Base-by-base conservation (phyloP, 1,284 basidiomycete genomes). In the Puccinia horiana region DNA sequence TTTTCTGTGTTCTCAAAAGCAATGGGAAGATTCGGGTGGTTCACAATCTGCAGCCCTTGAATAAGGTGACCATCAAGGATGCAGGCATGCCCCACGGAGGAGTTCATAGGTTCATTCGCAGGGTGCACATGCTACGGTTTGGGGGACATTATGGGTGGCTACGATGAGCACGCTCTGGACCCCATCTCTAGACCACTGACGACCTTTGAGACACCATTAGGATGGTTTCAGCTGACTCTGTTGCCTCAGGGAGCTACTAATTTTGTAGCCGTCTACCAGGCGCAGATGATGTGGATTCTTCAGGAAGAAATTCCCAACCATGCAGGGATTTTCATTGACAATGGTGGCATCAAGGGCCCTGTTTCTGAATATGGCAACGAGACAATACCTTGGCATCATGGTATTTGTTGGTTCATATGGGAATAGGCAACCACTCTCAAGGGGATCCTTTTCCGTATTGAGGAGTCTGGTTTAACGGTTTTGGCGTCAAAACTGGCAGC, bases 321-420 rank as follows among this genome's bases (percentile, higher is more conserved):
- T 49, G 76, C 20, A 5, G 61, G 76, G 12, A 47, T 77, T 2
- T 77, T 77, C 58, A 77, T 77, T 29, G 58, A 77, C 49, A 58
- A 77, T 42, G 76, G 76, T 1, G 76, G 76, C 5, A 77, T 77
- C 26, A 77, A 77, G 32, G 76, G 76, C 12, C 76, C 56, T 14
- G 47, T 2, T 32, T 77, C 52, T 9, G 44, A 63, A 16, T 77
- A 77, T 32, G 52, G n/a, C 20, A 14, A 29, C 5, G 29, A 16
- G 18, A 40, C 11, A 35, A 8, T 76, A 32, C 9, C 1, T 1
- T 23, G 44, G 42, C 42, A 76, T 26, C 16, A 12, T 2, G 26
- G 20, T 18, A 78, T 78, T 23, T 44, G 63, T 47, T 26, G 35
- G 18, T 79, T 69, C 47, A 58, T 79, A 6, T 79, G 67, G 77